phyloP scores from a whole-genome alignment of 225 moss, liverwort and hornwort genomes.

The Rhytidiadelphus loreus region DNA sequence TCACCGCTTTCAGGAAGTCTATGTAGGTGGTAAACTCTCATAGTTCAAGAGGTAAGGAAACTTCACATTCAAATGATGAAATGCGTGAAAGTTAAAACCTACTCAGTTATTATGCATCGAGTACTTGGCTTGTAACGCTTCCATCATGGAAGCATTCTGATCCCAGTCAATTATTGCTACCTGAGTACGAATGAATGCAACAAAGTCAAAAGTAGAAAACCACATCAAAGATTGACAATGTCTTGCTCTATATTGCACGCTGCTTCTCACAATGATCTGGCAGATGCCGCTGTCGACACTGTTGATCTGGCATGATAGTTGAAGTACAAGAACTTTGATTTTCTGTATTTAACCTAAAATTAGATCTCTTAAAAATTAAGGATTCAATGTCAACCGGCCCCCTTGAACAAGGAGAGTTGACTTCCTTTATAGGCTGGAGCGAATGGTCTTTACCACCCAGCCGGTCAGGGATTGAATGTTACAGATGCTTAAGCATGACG shows the following conservation, averaged over 20 bases:
- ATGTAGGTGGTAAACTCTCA: background rate
- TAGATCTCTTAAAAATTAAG: background rate
- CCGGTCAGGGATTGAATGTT: background rate
- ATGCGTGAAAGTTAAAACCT: background rate
- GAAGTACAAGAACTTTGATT: background rate
- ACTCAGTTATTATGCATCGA: too few relatives aligned
- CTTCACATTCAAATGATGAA: background rate
- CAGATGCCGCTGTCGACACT: background rate
- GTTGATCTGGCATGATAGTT: background rate
- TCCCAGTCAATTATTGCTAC: background rate
- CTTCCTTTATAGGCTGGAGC: background rate
- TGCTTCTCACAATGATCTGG: background rate
- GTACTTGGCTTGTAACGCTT: background rate
- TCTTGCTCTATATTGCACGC: background rate
- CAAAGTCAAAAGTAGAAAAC: background rate
- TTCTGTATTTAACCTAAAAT: background rate
- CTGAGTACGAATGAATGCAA: background rate
- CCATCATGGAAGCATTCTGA: background rate
- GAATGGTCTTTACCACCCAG: conserved; percentile 4
- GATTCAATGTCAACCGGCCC: background rate
- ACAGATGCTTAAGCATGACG: conserved; percentile 4
- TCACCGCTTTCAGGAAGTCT: background rate
- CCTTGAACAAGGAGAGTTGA: background rate
- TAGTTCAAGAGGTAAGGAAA: background rate
- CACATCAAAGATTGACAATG: background rate